A percentile compares a stretch with the other conserved stretches of the same genome.
phyloP scores from a whole-genome alignment of 2,329 filamentous ascomycete species.

The Stylonectria norvegica region DNA sequence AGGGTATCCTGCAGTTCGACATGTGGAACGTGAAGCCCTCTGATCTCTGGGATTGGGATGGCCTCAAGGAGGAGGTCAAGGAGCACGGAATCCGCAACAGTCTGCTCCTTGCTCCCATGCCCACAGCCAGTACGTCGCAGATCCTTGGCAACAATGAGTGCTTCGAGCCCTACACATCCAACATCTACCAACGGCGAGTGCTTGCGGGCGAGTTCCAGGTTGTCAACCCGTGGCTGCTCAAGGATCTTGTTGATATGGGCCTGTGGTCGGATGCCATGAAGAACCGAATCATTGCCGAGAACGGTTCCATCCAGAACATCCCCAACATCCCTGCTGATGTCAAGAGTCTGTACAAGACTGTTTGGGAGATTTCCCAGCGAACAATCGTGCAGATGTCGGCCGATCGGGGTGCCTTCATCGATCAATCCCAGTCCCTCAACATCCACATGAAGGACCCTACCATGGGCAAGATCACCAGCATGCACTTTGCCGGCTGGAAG shows the following conservation, averaged over 20 bases:
- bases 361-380: constrained; percentile 98
- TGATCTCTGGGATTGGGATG: constrained; percentile 94
- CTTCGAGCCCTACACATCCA: constrained; percentile 99
- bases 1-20: constrained; percentile 96
- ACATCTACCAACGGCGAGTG: constrained; percentile 98
- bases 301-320: constrained; percentile 93
- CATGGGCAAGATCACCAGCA: constrained; percentile 99
- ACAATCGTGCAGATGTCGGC: constrained; percentile 97
- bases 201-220: constrained; percentile 98
- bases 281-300: constrained; percentile 98
- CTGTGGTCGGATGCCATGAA: constrained; percentile 99
- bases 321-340: constrained; percentile 94
- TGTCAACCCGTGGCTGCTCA: constrained; percentile 97
- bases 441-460: constrained; percentile 99
- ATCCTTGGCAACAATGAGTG: constrained; percentile 99
- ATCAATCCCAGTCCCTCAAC: constrained; percentile 98
- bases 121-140: constrained; percentile 93
- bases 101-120: constrained; percentile 93
- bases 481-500: constrained; percentile 99
- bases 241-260: constrained; percentile 96
- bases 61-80: constrained; percentile 85
- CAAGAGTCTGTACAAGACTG: constrained; percentile 98
- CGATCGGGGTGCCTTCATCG: constrained; percentile 96
- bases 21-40: constrained; percentile 96
- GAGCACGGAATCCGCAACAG: constrained; percentile 94